A percentile compares a stretch with the other conserved stretches of the same genome.
Evolutionary conservation across 768 basidiomycete species (phyloP).

Genomic region (Sistotremastrum suecicum): DNA sequence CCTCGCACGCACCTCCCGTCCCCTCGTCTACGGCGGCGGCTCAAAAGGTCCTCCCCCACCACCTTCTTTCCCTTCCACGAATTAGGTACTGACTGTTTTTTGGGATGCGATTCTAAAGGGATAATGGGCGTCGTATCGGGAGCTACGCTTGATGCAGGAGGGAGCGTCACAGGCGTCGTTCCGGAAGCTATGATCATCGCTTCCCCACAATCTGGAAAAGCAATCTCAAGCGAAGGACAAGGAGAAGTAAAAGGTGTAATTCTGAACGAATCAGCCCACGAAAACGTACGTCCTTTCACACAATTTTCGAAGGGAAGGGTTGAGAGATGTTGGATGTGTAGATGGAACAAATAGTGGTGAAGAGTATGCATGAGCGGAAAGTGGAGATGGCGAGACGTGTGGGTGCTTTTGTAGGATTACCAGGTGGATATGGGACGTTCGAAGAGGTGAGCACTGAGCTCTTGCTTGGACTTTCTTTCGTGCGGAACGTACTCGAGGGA

Average conservation of each 20-base stretch:
- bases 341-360: conserved; percentile 43
- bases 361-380: conserved; percentile 84
- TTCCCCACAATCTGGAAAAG: conserved; percentile 49
- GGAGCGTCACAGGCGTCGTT: conserved; percentile 62
- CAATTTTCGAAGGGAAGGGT: not conserved
- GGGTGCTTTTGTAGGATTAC: conserved; percentile 74
- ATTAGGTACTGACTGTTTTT: too few relatives aligned
- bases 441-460: conserved; percentile 54
- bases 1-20: conserved; percentile 41
- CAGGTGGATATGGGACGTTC: conserved; percentile 90
- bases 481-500: not conserved
- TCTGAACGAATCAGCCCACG: conserved; percentile 19
- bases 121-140: conserved; percentile 77
- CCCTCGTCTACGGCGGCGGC: conserved; percentile 83
- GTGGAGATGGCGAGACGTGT: conserved; percentile 77
- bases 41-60: too few relatives aligned
- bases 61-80: too few relatives aligned
- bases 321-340: not conserved
- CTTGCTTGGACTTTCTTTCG: too few relatives aligned
- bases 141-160: conserved; percentile 49
- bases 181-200: conserved; percentile 61
- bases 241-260: conserved; percentile 8
- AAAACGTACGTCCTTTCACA: conserved; percentile 17
- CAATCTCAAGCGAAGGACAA: conserved; percentile 6
- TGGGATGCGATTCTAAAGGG: too few relatives aligned